Percentiles rank a stretch among this genome's conserved stretches.
These are phyloP conservation scores for Pestalotiopsis sp. DNA, from an alignment of 2,329 filamentous ascomycete species.

Conservation along the genomic window DNA sequence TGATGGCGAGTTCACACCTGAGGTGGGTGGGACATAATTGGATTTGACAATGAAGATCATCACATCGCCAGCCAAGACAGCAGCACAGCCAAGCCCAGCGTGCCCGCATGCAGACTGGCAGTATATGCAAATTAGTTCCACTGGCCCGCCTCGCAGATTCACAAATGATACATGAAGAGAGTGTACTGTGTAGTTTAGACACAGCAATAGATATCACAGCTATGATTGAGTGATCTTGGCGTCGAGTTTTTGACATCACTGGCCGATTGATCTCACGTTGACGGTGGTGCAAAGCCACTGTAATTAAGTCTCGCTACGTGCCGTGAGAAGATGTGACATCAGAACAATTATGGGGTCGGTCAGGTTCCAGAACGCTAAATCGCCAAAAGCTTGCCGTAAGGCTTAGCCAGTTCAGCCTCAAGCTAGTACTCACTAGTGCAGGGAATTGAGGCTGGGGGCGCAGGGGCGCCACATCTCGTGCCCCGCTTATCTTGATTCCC, in stretches of 20 bases:
- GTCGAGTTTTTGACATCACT: not conserved
- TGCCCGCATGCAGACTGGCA: not conserved
- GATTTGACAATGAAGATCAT: not conserved
- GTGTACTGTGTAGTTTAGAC: not conserved
- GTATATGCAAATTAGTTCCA: not conserved
- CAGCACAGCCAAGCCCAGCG: too few species aligned
- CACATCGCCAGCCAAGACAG: not conserved
- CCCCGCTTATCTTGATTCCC: slow-evolving; percentile 7
- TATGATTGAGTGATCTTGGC: not conserved
- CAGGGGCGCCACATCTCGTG: slow-evolving; percentile 3
- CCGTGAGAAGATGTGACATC: not conserved
- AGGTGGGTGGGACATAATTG: not conserved
- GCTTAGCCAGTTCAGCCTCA: slow-evolving; percentile 2
- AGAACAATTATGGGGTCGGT: not conserved
- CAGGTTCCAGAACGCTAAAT: not conserved
- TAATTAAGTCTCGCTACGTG: not conserved
- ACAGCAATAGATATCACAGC: not conserved
- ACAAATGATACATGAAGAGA: not conserved
- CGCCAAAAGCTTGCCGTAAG: not conserved
- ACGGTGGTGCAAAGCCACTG: not conserved
- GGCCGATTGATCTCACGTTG: not conserved
- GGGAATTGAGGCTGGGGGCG: slow-evolving; percentile 4
- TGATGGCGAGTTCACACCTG: not conserved
- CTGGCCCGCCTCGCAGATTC: not conserved
- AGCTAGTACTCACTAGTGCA: not conserved